phyloP scores from a whole-genome alignment of 2,329 filamentous ascomycete genomes.

The Scedosporium apiospermum region DNA sequence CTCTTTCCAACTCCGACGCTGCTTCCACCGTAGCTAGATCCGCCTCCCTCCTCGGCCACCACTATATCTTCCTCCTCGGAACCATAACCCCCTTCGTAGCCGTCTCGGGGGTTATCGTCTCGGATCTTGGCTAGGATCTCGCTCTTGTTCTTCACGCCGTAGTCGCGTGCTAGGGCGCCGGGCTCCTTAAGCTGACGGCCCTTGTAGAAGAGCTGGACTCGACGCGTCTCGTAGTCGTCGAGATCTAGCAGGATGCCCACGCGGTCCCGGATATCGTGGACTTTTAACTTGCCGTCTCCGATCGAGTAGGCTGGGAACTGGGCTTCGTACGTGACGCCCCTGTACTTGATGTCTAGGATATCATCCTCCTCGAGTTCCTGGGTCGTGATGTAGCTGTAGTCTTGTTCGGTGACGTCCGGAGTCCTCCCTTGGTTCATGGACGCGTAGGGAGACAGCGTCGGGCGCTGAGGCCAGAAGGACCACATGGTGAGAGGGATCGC shows the following conservation, averaged over 20 bases:
- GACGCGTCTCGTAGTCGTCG: constrained; percentile 36
- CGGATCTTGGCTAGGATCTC: constrained; percentile 40
- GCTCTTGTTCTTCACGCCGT: constrained; percentile 51
- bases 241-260: constrained; percentile 57
- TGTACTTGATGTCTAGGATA: constrained; percentile 60
- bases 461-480: constrained; percentile 16
- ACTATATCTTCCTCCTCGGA: constrained; percentile 34
- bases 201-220: constrained; percentile 64
- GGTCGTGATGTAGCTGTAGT: constrained; percentile 77
- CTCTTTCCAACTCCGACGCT: constrained; percentile 20
- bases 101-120: constrained; percentile 24
- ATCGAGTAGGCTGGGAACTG: constrained; percentile 71
- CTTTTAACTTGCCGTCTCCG: constrained; percentile 59
- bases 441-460: constrained; percentile 3
- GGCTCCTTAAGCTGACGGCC: constrained; percentile 61
- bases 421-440: constrained; percentile 29
- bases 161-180: constrained; percentile 45
- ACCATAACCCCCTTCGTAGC: constrained; percentile 19
- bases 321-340: constrained; percentile 54
- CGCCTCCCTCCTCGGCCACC: constrained; percentile 32
- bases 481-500: constrained; percentile 34
- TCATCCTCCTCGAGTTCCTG: constrained; percentile 65
- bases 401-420: constrained; percentile 61
- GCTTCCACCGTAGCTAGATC: constrained; percentile 14
- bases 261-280: constrained; percentile 58